phyloP scores from a whole-genome alignment of 78 protist genomes.

The Creolimax fragrantissima region DNA sequence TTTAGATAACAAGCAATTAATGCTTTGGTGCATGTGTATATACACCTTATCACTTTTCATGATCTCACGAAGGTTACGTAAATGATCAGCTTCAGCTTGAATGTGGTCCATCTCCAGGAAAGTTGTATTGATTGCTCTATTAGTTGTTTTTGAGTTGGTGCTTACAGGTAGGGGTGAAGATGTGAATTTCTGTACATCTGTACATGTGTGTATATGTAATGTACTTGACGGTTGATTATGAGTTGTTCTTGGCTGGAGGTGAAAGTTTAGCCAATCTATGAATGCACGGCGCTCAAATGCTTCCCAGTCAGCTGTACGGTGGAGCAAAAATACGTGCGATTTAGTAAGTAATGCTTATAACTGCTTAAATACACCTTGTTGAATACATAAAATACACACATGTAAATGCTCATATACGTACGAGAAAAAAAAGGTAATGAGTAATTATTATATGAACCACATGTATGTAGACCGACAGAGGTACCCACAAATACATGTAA shows the following conservation, averaged over 20 bases:
- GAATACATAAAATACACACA: no score
- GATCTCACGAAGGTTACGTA: neutral
- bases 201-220: neutral
- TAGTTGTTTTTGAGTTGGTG: neutral
- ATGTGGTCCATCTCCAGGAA: neutral
- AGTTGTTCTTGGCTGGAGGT: neutral
- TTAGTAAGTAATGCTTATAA: no score
- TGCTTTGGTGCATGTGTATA: neutral
- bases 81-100: neutral
- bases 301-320: no score
- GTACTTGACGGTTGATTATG: neutral
- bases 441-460: no score
- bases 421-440: no score
- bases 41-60: neutral
- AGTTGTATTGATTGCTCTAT: neutral
- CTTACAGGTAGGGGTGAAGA: neutral
- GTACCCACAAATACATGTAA: no score
- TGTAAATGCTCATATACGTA: no score
- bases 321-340: no score
- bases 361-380: no score
- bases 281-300: neutral
- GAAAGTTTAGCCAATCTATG: neutral
- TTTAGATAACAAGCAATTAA: neutral
- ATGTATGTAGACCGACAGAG: no score
- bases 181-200: neutral